Evolutionary conservation across 495 filamentous ascomycete species (phyloP), one percentile per base, ranked within the genome.

Genomic region (Platismatia glauca): DNA sequence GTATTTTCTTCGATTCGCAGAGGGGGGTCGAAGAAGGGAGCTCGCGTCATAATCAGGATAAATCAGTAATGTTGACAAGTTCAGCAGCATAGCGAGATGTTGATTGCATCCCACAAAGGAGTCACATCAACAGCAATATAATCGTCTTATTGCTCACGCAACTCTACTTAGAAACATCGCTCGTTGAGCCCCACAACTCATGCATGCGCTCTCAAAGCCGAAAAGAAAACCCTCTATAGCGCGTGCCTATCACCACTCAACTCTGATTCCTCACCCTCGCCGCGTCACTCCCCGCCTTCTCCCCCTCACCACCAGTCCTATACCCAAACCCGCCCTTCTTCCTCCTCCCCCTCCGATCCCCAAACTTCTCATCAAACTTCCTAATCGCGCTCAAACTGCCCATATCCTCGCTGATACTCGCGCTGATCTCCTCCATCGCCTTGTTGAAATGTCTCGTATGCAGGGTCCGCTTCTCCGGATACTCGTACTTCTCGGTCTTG

Each of bases 291-390:
- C 64, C 59, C 31, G 72, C 67, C 57, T 66, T 69, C 59, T 79
- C 72, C 15, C 56, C 67, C 33, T 73, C 70, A 18, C 70, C 64
- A n/a, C 71, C 75, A 0, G 78, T 77, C 57, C 81, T 84, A 71
- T 91, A 91, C 11, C 89, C 89, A 72, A 87, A 86, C 0, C 73
- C 75, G 53, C 71, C 72, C 74, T 84, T 89, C 76, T 85, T 86
- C 68, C 81, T 81, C 68, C 81, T 81, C 8, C 85, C 83, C 58
- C 85, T 89, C n/a, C 88, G 83, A 76, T 97, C 92, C 27, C 94
- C 94, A 74, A 89, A 98, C 71, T 92, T 89, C 76, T 95, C 90
- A 71, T 98, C 95, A 72, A 97, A 98, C 76, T 96, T 95, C 58
- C 88, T 79, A 65, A 98, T 96, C 29, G 89, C 89, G 60, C 81